A percentile compares a stretch with the other conserved stretches of the same genome.
Evolutionary conservation across 2,329 filamentous ascomycete genomes (phyloP).

Genomic region (Alternaria hordeiaustralica): DNA sequence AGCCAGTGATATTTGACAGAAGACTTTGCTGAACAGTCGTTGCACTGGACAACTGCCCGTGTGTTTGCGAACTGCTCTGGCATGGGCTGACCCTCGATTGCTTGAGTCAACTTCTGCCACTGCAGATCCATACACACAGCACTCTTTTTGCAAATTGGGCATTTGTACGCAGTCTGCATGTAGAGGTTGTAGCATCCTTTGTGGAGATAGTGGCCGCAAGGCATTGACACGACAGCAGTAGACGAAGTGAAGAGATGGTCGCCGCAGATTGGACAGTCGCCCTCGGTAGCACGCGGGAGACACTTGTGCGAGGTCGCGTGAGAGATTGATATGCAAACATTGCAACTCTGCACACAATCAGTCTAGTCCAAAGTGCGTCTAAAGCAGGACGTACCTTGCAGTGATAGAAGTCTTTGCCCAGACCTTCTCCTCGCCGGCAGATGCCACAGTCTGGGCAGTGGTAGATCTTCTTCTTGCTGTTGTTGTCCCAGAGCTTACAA

Average conservation of each 20-base stretch:
- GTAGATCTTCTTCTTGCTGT: conserved; percentile 88
- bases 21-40: conserved; percentile 90
- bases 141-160: conserved; percentile 94
- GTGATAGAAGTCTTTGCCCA: conserved; percentile 97
- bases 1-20: conserved; percentile 93
- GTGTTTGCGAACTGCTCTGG: conserved; percentile 80
- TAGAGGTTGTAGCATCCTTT: conserved; percentile 86
- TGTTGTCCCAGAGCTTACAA: conserved; percentile 97
- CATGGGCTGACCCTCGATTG: conserved; percentile 91
- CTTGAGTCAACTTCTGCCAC: conserved; percentile 87
- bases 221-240: conserved; percentile 88
- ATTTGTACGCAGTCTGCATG: conserved; percentile 90
- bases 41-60: conserved; percentile 85
- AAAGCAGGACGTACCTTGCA: conserved; percentile 77
- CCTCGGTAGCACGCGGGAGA: conserved; percentile 79
- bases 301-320: conserved; percentile 88
- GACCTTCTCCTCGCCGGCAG: conserved; percentile 84
- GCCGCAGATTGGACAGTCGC: conserved; percentile 94
- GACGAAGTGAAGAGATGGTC: conserved; percentile 96
- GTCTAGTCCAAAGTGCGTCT: neutral
- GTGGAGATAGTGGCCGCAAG: conserved; percentile 95
- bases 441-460: conserved; percentile 97
- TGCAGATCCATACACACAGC: conserved; percentile 97
- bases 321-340: conserved; percentile 90
- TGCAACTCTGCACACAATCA: conserved; percentile 63